Percentiles rank a stretch among this genome's conserved stretches.
Evolutionary conservation across 371 early-diverging fungal genomes (phyloP).

Genomic region (Mortierella sp.): DNA sequence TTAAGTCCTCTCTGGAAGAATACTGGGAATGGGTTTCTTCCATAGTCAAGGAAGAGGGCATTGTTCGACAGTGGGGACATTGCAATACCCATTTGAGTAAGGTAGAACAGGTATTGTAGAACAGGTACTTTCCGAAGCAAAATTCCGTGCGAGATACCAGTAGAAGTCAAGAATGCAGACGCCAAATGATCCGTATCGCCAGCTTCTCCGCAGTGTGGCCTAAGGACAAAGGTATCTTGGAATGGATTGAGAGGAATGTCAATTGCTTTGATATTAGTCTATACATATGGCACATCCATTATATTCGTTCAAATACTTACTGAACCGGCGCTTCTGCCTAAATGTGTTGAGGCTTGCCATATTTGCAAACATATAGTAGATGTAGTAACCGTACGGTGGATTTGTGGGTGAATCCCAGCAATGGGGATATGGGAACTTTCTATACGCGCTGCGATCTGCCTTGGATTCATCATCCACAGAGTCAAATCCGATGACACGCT

Average conservation of each 20-base stretch:
- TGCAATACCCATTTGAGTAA: conserved; percentile 97
- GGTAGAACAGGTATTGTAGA: conserved; percentile 96
- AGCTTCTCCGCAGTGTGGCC: conserved; percentile 98
- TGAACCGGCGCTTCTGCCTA: conserved; percentile 85
- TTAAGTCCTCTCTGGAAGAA: conserved; percentile 98
- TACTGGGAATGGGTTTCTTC: conserved; percentile 94
- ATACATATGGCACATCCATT: background rate
- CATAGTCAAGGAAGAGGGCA: conserved; percentile 96
- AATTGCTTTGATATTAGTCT: background rate
- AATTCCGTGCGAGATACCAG: conserved; percentile 97
- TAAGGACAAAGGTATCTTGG: conserved; percentile 89
- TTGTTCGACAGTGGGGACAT: conserved; percentile 99
- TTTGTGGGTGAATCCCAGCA: conserved; percentile 85
- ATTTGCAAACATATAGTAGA: conserved; percentile 97
- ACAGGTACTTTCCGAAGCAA: conserved; percentile 97
- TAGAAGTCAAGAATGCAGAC: conserved; percentile 92
- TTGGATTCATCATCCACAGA: conserved; percentile 98
- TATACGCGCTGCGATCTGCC: conserved; percentile 85
- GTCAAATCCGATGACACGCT: conserved; percentile 97
- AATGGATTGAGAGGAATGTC: background rate
- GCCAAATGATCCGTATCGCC: conserved; percentile 98
- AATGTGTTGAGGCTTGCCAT: conserved; percentile 89
- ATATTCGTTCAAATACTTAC: conserved; percentile 58
- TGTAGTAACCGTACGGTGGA: conserved; percentile 98
- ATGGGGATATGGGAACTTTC: conserved; percentile 89